phyloP scores from a whole-genome alignment of 2,329 filamentous ascomycete genomes.

The Plenodomus tracheiphilus region DNA sequence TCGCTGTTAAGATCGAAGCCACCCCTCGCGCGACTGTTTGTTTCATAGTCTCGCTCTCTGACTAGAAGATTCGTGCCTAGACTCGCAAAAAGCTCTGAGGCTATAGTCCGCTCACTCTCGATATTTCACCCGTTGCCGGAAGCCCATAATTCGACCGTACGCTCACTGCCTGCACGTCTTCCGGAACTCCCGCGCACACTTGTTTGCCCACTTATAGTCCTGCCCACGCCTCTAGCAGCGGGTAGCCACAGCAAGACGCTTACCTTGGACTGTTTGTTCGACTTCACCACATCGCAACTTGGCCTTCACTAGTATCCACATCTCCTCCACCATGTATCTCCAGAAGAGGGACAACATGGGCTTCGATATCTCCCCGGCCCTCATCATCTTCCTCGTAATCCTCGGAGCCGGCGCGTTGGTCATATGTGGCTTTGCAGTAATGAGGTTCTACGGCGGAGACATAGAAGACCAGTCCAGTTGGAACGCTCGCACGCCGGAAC shows the following conservation, averaged over 20 bases:
- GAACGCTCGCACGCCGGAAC: constrained; percentile 21
- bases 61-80: background rate
- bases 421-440: constrained; percentile 24
- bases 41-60: background rate
- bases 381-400: constrained; percentile 37
- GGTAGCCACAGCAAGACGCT: background rate
- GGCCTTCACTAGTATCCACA: background rate
- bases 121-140: background rate
- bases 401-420: constrained; percentile 27
- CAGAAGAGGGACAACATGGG: constrained; percentile 32
- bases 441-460: constrained; percentile 20
- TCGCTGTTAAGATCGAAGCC: background rate
- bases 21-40: background rate
- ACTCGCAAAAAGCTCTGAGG: background rate
- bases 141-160: background rate
- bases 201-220: background rate
- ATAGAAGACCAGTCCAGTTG: constrained; percentile 5
- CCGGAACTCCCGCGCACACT: background rate
- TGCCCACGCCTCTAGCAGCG: background rate
- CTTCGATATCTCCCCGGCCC: constrained; percentile 25
- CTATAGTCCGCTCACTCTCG: background rate
- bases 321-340: constrained; percentile 12
- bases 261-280: background rate
- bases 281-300: background rate
- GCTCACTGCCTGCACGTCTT: background rate